A percentile compares a stretch with the other conserved stretches of the same genome.
Evolutionary conservation across 202 grass and related monocot genomes (phyloP).

Genomic region (Elaeis oleifera): DNA sequence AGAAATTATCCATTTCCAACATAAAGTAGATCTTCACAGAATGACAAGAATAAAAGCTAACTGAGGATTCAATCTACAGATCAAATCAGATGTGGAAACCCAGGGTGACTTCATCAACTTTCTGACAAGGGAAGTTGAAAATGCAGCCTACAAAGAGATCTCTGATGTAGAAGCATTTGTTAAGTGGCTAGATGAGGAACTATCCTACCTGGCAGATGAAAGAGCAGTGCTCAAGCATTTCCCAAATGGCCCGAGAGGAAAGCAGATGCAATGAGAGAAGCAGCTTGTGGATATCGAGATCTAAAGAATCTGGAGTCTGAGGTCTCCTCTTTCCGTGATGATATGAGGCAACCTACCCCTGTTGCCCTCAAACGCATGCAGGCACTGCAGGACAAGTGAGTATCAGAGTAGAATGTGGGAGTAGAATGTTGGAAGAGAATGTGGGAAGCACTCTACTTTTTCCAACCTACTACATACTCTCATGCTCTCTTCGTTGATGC

Average conservation of each 20-base stretch:
- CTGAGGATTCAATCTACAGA: constrained; percentile 36
- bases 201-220: constrained; percentile 94
- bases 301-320: constrained; percentile 82
- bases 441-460: background rate
- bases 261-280: constrained; percentile 98
- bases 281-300: constrained; percentile 73
- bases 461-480: constrained; percentile 5
- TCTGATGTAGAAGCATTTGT: constrained; percentile 88
- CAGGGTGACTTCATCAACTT: constrained; percentile 81
- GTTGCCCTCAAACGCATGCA: constrained; percentile 73
- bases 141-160: constrained; percentile 76
- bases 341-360: constrained; percentile 49
- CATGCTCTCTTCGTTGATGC: constrained; percentile 18
- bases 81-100: constrained; percentile 97
- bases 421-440: background rate
- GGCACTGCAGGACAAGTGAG: constrained; percentile 91
- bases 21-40: background rate
- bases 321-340: constrained; percentile 62
- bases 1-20: no score
- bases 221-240: constrained; percentile 98
- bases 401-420: constrained; percentile 5
- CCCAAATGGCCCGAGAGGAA: constrained; percentile 91
- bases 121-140: constrained; percentile 64
- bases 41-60: no score
- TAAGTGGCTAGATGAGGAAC: constrained; percentile 92